phyloP scores from a whole-genome alignment of 2,329 filamentous ascomycete genomes.

The Apiospora hydei region DNA sequence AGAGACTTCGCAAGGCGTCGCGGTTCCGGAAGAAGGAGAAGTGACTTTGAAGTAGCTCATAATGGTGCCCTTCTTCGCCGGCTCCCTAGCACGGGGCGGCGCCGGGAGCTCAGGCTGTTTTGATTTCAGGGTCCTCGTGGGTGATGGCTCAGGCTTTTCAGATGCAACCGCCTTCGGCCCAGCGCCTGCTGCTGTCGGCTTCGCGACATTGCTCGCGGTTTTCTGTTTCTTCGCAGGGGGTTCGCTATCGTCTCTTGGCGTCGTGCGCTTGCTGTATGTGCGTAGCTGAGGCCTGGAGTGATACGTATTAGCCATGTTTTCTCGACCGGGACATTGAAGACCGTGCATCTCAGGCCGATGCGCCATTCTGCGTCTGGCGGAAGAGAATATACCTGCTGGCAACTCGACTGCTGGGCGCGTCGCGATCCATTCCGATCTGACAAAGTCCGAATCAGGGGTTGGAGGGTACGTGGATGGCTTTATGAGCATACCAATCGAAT shows the following conservation, averaged over 20 bases:
- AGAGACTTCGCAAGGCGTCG: slow-evolving; percentile 30
- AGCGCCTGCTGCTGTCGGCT: background rate
- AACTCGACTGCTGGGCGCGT: background rate
- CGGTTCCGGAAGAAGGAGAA: slow-evolving; percentile 31
- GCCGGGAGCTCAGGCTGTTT: slow-evolving; percentile 25
- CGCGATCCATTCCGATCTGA: background rate
- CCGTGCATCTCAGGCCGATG: background rate
- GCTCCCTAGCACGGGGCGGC: slow-evolving; percentile 28
- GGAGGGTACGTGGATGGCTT: background rate
- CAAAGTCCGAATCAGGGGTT: too few species aligned
- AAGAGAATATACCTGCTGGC: background rate
- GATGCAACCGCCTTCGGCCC: background rate
- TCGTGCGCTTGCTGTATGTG: slow-evolving; percentile 46
- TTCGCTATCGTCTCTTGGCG: slow-evolving; percentile 34
- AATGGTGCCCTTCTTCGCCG: slow-evolving; percentile 39
- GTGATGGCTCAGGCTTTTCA: background rate
- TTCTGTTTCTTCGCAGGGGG: slow-evolving; percentile 36
- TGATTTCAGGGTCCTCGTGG: background rate
- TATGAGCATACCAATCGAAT: background rate
- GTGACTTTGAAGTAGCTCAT: slow-evolving; percentile 40
- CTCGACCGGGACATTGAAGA: too few species aligned
- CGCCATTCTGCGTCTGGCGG: background rate
- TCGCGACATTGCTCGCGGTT: background rate
- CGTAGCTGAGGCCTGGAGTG: slow-evolving; percentile 41
- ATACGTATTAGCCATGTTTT: background rate